These are phyloP conservation scores for Pythium volutum DNA, from an alignment of 352 stramenopile genomes.

Conservation along the genomic window DNA sequence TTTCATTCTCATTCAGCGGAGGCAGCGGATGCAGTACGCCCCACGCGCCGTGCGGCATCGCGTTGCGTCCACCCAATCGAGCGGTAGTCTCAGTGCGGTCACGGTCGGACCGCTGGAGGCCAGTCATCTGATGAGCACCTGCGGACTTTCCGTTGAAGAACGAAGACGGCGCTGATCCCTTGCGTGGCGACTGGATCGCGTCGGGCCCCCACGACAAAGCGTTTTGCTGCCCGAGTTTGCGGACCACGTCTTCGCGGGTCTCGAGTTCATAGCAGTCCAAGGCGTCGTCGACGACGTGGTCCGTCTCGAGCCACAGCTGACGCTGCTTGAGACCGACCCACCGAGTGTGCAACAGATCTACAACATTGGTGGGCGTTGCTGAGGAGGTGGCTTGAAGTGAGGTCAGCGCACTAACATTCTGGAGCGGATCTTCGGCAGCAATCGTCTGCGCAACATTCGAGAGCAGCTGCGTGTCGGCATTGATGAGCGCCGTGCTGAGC, in stretches of 20 bases:
- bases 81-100: slow-evolving; percentile 4
- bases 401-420: slow-evolving; percentile 18
- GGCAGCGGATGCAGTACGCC: slow-evolving; percentile 67
- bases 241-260: slow-evolving; percentile 60
- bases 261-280: slow-evolving; percentile 60
- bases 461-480: slow-evolving; percentile 60
- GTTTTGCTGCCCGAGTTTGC: slow-evolving; percentile 74
- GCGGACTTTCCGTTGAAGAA: slow-evolving; percentile 20
- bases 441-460: slow-evolving; percentile 56
- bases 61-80: not conserved
- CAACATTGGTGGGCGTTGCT: not conserved
- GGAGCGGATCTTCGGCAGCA: slow-evolving; percentile 48
- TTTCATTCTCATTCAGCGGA: slow-evolving; percentile 67
- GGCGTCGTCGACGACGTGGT: slow-evolving; percentile 65
- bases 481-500: slow-evolving; percentile 35
- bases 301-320: slow-evolving; percentile 63
- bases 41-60: slow-evolving; percentile 64
- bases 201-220: slow-evolving; percentile 79
- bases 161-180: slow-evolving; percentile 21
- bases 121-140: not conserved
- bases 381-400: slow-evolving; percentile 15
- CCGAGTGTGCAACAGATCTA: slow-evolving; percentile 46
- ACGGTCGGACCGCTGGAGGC: slow-evolving; percentile 8
- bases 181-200: slow-evolving; percentile 75
- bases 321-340: slow-evolving; percentile 76